Percentiles rank a stretch among this genome's conserved stretches.
These are phyloP conservation scores for Solanum piurae DNA, from an alignment of 257 asterid species.

Conservation along the genomic window DNA sequence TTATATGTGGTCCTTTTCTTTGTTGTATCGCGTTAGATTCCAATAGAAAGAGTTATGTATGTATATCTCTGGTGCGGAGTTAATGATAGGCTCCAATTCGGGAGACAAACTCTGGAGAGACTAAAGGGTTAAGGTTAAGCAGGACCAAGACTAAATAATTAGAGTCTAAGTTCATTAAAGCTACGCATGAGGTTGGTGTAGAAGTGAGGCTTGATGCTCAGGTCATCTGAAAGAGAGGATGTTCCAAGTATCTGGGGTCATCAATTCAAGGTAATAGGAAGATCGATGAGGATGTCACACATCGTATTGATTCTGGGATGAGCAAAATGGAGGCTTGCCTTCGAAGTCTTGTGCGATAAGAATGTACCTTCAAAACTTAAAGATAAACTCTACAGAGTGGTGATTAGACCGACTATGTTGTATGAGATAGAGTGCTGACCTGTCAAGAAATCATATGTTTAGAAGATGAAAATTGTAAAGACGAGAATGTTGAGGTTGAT, in stretches of 20 bases:
- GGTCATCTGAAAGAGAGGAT: not conserved
- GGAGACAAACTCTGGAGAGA: not conserved
- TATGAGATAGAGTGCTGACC: not conserved
- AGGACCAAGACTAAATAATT: not conserved
- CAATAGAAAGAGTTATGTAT: not conserved
- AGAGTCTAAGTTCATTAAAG: too few relatives aligned
- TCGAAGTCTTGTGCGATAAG: not conserved
- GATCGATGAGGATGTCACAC: not conserved
- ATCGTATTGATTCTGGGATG: not conserved
- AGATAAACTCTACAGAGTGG: not conserved
- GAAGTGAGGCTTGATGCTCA: not conserved
- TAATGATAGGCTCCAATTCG: not conserved
- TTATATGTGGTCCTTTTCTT: not conserved
- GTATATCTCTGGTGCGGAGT: not conserved
- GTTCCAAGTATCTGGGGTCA: not conserved
- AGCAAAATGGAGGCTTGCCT: not conserved
- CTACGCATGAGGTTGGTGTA: too few relatives aligned
- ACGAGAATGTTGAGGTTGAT: not conserved
- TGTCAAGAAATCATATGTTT: not conserved
- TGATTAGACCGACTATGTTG: not conserved
- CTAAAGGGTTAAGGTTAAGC: not conserved
- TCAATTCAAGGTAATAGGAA: not conserved
- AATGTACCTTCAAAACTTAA: not conserved
- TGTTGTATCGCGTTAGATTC: too few relatives aligned
- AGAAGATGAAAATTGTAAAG: not conserved